Percentiles rank a stretch among this genome's conserved stretches.
phyloP scores from a whole-genome alignment of 2,329 filamentous ascomycete species.

The Pleurostoma richardsiae region DNA sequence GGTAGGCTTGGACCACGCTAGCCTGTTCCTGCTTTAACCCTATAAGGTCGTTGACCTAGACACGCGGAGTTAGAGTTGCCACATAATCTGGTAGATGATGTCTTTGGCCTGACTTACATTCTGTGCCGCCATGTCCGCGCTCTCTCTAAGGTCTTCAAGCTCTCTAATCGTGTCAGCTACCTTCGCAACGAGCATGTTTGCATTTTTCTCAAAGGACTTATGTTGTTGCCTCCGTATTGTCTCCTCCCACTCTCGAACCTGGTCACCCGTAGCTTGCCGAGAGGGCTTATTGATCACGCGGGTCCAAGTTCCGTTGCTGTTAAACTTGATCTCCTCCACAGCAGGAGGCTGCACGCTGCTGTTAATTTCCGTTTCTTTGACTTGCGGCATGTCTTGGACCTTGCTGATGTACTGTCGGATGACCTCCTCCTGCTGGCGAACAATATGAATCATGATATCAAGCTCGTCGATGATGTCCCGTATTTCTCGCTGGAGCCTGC shows the following conservation, averaged over 20 bases:
- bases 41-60: constrained; percentile 31
- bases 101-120: constrained; percentile 16
- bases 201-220: not conserved
- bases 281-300: no score
- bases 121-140: constrained; percentile 23
- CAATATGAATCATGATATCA: constrained; percentile 36
- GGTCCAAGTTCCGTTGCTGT: no score
- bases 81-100: not conserved
- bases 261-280: not conserved
- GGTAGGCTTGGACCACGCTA: constrained; percentile 35
- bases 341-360: constrained; percentile 3
- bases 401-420: constrained; percentile 19
- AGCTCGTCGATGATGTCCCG: constrained; percentile 43
- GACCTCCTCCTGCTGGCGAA: constrained; percentile 26
- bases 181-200: constrained; percentile 17
- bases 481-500: constrained; percentile 34
- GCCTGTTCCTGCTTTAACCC: constrained; percentile 40
- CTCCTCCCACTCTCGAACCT: not conserved
- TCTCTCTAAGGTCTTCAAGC: constrained; percentile 23
- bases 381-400: constrained; percentile 4
- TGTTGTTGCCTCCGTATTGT: not conserved
- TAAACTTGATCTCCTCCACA: not conserved
- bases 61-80: no score
- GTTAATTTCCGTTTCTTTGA: constrained; percentile 6
- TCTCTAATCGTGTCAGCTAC: constrained; percentile 23